Evolutionary conservation across 305 asterid species (phyloP), one percentile per base, ranked within the genome.

Genomic region (Fraxinus velutina): DNA sequence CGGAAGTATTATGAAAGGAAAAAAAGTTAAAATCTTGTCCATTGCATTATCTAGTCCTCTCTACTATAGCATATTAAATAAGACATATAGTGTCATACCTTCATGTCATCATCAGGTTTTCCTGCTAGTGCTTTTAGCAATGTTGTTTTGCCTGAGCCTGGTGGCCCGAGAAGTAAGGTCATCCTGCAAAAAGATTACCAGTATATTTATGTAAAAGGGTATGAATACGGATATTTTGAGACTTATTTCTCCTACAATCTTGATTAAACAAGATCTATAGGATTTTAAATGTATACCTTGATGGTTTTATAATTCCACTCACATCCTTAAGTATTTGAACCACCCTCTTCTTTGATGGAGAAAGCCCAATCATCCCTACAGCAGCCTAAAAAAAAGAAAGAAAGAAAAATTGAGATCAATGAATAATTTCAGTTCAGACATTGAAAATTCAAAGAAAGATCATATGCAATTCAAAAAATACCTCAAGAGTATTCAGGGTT

Each of bases 61-160:
- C 29, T n/a, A 70, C 33, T 29, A 66, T 29, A 12, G 2, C 44
- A 6, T 71, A 70, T n/a, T 37, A 30, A 71, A 71, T n/a, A 29
- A 22, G 29, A 33, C 27, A 29, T 3, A 3, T 10, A 37, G 42
- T 32, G 39, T 42, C 86, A 8, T 75, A 91, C 98, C 88, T 87
- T 90, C 86, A 93, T 87, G 84, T 92, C 90, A 39, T 91, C 88
- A 68, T 94, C 97, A 3, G 88, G 76, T 73, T 90, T 92, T 76
- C 96, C 98, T 9, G 98, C 91, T 57, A 94, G 84, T 36, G 98
- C 93, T 84, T 89, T 88, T 3, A 94, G 84, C 78, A 94, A 79
- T 24, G 97, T 93, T n/a, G 98, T 93, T 85, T 94, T 94, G 33
- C 98, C 98, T 3, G 98, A 92, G 82, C 96, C 93, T 24, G 98